Base-by-base conservation (phyloP, 257 asterid species). In the Solanum bulbocastanum region DNA sequence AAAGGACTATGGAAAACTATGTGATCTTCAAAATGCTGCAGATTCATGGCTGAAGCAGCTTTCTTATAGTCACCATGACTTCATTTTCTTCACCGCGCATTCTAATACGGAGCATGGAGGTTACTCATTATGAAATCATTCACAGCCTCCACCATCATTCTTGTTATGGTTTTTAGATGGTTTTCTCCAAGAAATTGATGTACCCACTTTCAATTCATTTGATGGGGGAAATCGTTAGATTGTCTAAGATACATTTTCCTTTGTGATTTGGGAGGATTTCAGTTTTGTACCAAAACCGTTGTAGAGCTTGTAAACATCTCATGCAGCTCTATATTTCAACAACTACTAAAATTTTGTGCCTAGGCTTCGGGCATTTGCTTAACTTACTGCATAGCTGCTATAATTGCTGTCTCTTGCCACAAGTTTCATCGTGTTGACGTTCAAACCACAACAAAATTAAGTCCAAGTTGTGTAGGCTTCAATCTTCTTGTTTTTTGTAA, bases 21-120 rank as follows among this genome's bases (percentile, higher is more conserved):
- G 52, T 11, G 78, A 83, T 36, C 91, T 92, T n/a, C 39, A 87
- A 20, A 86, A 87, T 25, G 90, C 88, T 9, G 92, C 93, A 4
- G 89, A 90, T 62, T 90, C 91, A 8, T 92, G 93, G 94, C 44
- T 92, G 68, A 91, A 91, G 86, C 91, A 92, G 20, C 89, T 90
- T 4, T 35, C 76, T 25, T 89, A 86, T 52, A 65, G 86, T 15
- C 94, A 90, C 85, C 93, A 92, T 86, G 94, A 90, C 72, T 92
- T 88, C 72, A 62, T 87, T 68, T 90, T 87, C 86, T 92, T 89
- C 75, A 87, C 52, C 8, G 62, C 84, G n/a, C n/a, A 87, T 44
- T 37, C 60, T 76, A 37, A 35, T 42, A 85, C 42, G 22, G 87
- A 87, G 37, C 60, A 14, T 76, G 83, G 30, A 60, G 30, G 58